Percentiles rank a stretch among this genome's conserved stretches.
These are phyloP conservation scores for Nidula microcarpa DNA, from an alignment of 768 basidiomycete genomes.

Conservation along the genomic window DNA sequence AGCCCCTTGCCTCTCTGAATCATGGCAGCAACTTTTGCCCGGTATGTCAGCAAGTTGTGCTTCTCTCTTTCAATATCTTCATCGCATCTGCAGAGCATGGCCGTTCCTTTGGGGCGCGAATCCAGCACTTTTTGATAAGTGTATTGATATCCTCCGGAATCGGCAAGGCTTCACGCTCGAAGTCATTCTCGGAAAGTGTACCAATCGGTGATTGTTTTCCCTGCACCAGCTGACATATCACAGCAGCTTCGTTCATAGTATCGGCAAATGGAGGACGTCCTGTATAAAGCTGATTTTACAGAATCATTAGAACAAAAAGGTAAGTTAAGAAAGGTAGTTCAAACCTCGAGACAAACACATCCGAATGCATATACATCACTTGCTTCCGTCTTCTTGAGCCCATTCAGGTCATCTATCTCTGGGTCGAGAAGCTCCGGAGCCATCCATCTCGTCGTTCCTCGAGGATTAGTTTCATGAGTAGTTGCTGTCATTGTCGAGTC, in stretches of 20 bases:
- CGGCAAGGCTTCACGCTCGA: no score
- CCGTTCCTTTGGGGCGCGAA: no score
- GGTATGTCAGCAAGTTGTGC: no score
- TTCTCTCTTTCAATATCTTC: no score
- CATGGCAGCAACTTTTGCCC: no score
- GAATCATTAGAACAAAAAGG: no score
- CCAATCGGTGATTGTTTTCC: neutral
- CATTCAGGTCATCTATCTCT: conserved; percentile 10
- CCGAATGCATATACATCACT: conserved; percentile 24
- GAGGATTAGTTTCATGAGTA: conserved; percentile 5
- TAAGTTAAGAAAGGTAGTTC: neutral
- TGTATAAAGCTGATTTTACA: conserved; percentile 10
- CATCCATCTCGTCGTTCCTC: conserved; percentile 22
- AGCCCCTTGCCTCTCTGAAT: no score
- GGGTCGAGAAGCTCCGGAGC: conserved; percentile 22
- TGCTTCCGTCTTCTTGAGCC: conserved; percentile 9
- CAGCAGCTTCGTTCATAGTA: neutral
- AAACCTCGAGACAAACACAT: conserved; percentile 23
- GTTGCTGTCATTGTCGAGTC: conserved; percentile 16
- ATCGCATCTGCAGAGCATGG: no score
- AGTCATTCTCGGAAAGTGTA: no score
- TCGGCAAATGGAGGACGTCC: conserved; percentile 12
- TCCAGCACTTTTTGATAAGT: no score
- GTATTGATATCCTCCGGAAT: no score
- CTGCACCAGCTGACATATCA: neutral